Evolutionary conservation across 495 filamentous ascomycete species (phyloP), one percentile per base, ranked within the genome.

Genomic region (Neurospora africana): DNA sequence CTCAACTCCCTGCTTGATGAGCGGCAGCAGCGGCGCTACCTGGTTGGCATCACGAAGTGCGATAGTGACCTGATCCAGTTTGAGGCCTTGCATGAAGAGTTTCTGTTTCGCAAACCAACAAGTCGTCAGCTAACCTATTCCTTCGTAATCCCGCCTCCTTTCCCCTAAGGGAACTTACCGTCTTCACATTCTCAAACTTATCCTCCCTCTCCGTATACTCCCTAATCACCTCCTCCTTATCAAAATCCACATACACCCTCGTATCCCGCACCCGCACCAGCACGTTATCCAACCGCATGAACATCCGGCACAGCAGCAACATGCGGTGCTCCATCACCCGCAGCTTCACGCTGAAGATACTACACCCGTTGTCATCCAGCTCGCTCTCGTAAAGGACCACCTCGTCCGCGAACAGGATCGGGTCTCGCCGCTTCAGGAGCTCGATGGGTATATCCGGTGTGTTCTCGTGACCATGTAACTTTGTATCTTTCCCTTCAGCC

Each of bases 331-430:
- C 92, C 92, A 98, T 97, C 68, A 97, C 95, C 68, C 95, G 86
- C 65, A 98, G 82, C 84, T 98, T 98, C 82, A 91, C 91, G 33
- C 89, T 94, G 13, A 96, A 80, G 80, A 97, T 86, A 7, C 93
- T 89, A 73, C 98, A 95, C 35, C 95, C 95, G 80, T 99, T 99
- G 79, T 99, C 95, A 47, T 97, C 95, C 71, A 99, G 88, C 82
- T 99, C 95, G 81, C 96, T 94, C 83, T 98, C 95, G 79, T 98
- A 99, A 36, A 98, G 86, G 73, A 97, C 88, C 36, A 98, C 93
- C 72, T 97, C 93, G 78, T 98, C 93, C 78, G 93, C 95, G 82
- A 98, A 96, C 0, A 95, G 82, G 74, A 99, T 99, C 2, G 96
- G 96, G 78, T 99, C 95, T 41, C 83, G 77, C 19, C 90, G 88